Evolutionary conservation across 1,139 yeast genomes (phyloP).

Genomic region (Pichia sp.): DNA sequence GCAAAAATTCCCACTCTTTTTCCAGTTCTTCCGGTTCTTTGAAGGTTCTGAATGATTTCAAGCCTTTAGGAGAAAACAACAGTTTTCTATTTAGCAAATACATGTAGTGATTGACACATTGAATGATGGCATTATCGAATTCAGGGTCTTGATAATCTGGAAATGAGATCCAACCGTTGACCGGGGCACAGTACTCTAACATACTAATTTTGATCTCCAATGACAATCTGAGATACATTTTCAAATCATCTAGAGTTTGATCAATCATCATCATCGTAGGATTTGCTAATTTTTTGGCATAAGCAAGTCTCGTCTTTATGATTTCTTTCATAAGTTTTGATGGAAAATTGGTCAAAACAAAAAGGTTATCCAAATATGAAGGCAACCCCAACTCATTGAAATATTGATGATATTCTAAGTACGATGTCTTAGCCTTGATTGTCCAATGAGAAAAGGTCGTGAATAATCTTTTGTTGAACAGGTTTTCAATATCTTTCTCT

Average conservation of each 20-base stretch:
- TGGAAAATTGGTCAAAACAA: slow-evolving; percentile 71
- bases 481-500: slow-evolving; percentile 73
- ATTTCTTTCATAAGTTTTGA: slow-evolving; percentile 77
- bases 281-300: slow-evolving; percentile 73
- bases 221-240: slow-evolving; percentile 71
- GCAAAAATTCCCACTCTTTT: slow-evolving; percentile 71
- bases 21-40: slow-evolving; percentile 90
- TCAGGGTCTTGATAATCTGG: slow-evolving; percentile 62
- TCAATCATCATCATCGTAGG: slow-evolving; percentile 97
- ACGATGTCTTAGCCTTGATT: slow-evolving; percentile 71
- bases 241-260: slow-evolving; percentile 85
- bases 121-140: slow-evolving; percentile 68
- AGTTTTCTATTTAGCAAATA: slow-evolving; percentile 70
- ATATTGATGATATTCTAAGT: slow-evolving; percentile 55
- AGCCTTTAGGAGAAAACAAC: slow-evolving; percentile 66
- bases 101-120: slow-evolving; percentile 71
- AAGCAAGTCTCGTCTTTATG: slow-evolving; percentile 66
- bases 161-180: slow-evolving; percentile 67
- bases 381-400: slow-evolving; percentile 74
- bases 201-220: slow-evolving; percentile 69
- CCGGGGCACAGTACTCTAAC: slow-evolving; percentile 62
- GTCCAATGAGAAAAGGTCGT: slow-evolving; percentile 66
- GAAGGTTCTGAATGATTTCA: slow-evolving; percentile 66
- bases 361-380: slow-evolving; percentile 62
- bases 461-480: slow-evolving; percentile 56